A percentile compares a stretch with the other conserved stretches of the same genome.
Evolutionary conservation across 345 rosid species (phyloP).

Genomic region (Boechera stricta): DNA sequence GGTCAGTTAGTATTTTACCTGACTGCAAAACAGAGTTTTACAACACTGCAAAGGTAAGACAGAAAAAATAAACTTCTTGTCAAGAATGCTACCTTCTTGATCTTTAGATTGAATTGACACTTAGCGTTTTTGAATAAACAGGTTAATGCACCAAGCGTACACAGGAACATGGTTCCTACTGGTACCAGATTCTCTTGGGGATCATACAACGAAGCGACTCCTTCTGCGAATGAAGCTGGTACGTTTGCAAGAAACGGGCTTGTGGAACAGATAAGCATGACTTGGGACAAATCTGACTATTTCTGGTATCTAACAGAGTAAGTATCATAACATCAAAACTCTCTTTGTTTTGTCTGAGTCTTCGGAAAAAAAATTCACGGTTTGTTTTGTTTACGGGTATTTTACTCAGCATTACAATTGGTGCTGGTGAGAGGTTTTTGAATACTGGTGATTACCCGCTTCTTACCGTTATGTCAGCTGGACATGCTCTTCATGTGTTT

Average conservation of each 20-base stretch:
- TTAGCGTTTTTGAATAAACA: conserved; percentile 30
- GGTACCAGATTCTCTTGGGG: conserved; percentile 59
- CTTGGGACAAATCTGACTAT: conserved; percentile 65
- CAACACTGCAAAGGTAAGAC: conserved; percentile 84
- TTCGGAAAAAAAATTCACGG: not conserved
- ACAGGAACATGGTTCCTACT: conserved; percentile 52
- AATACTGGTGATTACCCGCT: conserved; percentile 71
- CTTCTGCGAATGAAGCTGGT: conserved; percentile 46
- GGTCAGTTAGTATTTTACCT: conserved; percentile 94
- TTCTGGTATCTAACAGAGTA: conserved; percentile 61
- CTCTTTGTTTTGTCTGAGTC: conserved; percentile 23
- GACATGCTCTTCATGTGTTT: conserved; percentile 76
- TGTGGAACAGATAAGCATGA: conserved; percentile 62
- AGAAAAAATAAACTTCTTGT: not conserved
- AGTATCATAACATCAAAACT: conserved; percentile 32
- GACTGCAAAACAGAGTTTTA: conserved; percentile 79
- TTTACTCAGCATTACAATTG: conserved; percentile 62
- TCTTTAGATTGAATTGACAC: conserved; percentile 8
- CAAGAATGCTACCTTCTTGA: not conserved
- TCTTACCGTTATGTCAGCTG: conserved; percentile 74
- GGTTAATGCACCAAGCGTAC: conserved; percentile 50
- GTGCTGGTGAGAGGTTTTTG: conserved; percentile 61
- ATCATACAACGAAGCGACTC: conserved; percentile 52
- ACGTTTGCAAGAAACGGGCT: conserved; percentile 57
- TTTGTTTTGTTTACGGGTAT: not conserved